Conservation (phyloP, 345 rosid species). For the Populus euphratica region DNA sequence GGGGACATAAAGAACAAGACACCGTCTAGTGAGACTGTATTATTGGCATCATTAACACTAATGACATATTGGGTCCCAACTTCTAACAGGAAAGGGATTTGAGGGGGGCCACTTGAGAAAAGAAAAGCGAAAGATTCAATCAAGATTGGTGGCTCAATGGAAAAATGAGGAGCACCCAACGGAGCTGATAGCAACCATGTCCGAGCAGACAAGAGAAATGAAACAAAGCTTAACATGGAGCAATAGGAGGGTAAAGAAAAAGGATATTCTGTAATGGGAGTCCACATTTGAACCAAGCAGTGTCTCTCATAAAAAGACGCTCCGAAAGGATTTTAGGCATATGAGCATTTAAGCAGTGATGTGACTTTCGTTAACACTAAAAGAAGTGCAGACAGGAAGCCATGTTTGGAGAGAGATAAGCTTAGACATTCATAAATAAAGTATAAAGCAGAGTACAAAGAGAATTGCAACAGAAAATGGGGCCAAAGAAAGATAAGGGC, state of each 20-base stretch:
- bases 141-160: background rate
- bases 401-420: background rate
- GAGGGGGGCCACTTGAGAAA: background rate
- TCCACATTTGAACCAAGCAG: constrained; percentile 1
- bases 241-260: background rate
- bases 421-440: constrained; percentile 1
- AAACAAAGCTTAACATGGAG: background rate
- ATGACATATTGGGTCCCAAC: background rate
- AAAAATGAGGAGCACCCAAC: background rate
- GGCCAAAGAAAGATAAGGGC: background rate
- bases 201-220: background rate
- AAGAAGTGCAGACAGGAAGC: background rate
- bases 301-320: background rate
- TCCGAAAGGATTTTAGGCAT: background rate
- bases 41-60: background rate
- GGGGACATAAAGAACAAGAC: background rate
- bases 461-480: background rate
- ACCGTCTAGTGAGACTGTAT: background rate
- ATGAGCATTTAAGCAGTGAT: background rate
- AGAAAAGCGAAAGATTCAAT: background rate
- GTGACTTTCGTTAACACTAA: background rate
- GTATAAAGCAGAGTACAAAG: background rate
- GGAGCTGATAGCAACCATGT: constrained; percentile 2
- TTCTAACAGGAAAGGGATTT: background rate
- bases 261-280: background rate